A percentile compares a stretch with the other conserved stretches of the same genome.
These are phyloP conservation scores for Talaromyces funiculosus DNA, from an alignment of 2,329 filamentous ascomycete genomes.

Conservation along the genomic window DNA sequence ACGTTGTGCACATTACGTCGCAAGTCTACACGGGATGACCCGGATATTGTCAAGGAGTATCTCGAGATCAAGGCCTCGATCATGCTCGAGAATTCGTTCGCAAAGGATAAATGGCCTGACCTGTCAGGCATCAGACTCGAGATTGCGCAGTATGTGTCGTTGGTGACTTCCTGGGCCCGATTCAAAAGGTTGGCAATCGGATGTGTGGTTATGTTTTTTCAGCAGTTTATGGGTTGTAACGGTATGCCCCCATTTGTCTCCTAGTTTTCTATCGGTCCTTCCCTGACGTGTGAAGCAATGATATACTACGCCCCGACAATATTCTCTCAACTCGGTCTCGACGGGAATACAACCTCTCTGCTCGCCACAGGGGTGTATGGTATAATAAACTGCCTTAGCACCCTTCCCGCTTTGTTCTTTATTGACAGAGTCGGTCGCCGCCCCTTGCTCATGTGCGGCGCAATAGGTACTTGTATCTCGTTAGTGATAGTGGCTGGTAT, in stretches of 20 bases:
- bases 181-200: conserved; percentile 37
- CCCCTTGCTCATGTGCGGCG: conserved; percentile 31
- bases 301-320: conserved; percentile 48
- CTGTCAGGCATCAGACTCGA: conserved; percentile 27
- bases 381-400: conserved; percentile 34
- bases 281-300: conserved; percentile 26
- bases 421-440: conserved; percentile 32
- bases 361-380: conserved; percentile 35
- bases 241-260: conserved; percentile 22
- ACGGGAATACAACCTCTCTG: conserved; percentile 31
- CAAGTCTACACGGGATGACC: conserved; percentile 38
- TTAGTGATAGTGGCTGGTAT: conserved; percentile 33
- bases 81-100: conserved; percentile 32
- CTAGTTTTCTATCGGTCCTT: neutral
- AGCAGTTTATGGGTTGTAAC: conserved; percentile 47
- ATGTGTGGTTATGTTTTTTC: conserved; percentile 37
- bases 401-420: conserved; percentile 30
- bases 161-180: conserved; percentile 30
- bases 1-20: conserved; percentile 46
- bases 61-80: conserved; percentile 46
- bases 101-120: conserved; percentile 24
- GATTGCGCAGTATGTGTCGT: conserved; percentile 31
- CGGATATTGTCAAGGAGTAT: conserved; percentile 46
- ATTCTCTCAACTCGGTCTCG: conserved; percentile 41
- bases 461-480: conserved; percentile 31